Evolutionary conservation across 169 alveolate genomes (phyloP).

Genomic region (Cryptosporidium meleagridis): DNA sequence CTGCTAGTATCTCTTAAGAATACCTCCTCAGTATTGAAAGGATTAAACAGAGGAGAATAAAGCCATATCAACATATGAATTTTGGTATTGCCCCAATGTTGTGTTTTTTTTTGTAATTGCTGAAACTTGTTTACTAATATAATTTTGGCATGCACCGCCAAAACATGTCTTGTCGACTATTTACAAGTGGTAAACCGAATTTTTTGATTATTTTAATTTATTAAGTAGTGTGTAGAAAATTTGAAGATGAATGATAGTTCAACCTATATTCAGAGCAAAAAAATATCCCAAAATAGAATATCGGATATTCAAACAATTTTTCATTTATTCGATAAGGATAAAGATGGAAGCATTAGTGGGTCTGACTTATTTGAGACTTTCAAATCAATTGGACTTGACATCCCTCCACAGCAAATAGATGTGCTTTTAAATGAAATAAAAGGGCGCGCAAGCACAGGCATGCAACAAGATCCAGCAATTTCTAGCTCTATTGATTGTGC

Average conservation of each 20-base stretch:
- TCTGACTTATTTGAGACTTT: constrained; percentile 64
- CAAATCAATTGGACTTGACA: constrained; percentile 58
- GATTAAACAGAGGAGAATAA: background rate
- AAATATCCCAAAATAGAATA: constrained; percentile 24
- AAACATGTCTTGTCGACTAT: background rate
- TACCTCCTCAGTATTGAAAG: background rate
- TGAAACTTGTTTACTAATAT: background rate
- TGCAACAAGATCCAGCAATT: constrained; percentile 40
- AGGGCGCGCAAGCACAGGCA: constrained; percentile 62
- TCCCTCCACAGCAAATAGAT: constrained; percentile 71
- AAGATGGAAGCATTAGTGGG: constrained; percentile 71
- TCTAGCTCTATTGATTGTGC: constrained; percentile 62
- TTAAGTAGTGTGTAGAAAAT: background rate
- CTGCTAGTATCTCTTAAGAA: background rate
- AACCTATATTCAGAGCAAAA: background rate
- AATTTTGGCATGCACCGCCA: background rate
- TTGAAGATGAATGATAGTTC: background rate
- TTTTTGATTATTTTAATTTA: background rate
- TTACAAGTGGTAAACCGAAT: background rate
- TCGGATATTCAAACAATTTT: constrained; percentile 72
- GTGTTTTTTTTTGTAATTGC: background rate
- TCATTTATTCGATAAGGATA: constrained; percentile 65
- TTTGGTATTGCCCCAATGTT: background rate
- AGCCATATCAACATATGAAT: too few relatives aligned
- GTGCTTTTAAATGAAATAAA: constrained; percentile 40